Conservation (phyloP, 345 rosid genomes). For the Odontarrhena argentea region DNA sequence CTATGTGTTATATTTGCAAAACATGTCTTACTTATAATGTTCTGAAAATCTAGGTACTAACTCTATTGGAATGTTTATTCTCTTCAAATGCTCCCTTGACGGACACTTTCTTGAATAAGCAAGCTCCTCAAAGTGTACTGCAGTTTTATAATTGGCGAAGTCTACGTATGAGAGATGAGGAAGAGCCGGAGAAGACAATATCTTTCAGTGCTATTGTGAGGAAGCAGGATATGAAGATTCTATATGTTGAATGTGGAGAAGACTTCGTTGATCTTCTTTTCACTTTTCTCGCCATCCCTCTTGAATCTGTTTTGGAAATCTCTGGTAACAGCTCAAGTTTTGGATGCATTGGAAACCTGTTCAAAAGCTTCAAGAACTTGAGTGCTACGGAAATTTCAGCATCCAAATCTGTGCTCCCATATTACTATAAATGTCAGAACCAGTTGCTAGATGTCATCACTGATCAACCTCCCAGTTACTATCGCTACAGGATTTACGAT, state of each 20-base stretch:
- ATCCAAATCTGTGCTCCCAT: neutral
- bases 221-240: neutral
- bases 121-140: neutral
- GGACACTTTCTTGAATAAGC: constrained; percentile 13
- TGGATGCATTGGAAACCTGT: neutral
- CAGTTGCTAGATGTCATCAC: neutral
- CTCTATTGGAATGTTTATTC: neutral
- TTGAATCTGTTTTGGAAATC: neutral
- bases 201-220: neutral
- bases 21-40: too few species aligned
- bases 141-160: neutral
- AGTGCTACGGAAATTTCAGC: neutral
- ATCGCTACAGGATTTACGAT: neutral
- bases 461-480: neutral
- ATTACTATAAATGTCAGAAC: constrained; percentile 1
- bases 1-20: neutral
- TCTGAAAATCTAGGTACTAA: neutral
- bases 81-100: constrained; percentile 18
- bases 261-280: constrained; percentile 19
- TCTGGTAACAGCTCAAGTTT: neutral
- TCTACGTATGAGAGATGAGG: neutral
- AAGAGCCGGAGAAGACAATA: neutral
- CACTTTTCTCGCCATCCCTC: neutral
- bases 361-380: neutral
- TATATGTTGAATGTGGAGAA: constrained; percentile 5